A percentile compares a stretch with the other conserved stretches of the same genome.
These are phyloP conservation scores for Knoxdaviesia proteae DNA, from an alignment of 2,329 filamentous ascomycete species.

Conservation along the genomic window DNA sequence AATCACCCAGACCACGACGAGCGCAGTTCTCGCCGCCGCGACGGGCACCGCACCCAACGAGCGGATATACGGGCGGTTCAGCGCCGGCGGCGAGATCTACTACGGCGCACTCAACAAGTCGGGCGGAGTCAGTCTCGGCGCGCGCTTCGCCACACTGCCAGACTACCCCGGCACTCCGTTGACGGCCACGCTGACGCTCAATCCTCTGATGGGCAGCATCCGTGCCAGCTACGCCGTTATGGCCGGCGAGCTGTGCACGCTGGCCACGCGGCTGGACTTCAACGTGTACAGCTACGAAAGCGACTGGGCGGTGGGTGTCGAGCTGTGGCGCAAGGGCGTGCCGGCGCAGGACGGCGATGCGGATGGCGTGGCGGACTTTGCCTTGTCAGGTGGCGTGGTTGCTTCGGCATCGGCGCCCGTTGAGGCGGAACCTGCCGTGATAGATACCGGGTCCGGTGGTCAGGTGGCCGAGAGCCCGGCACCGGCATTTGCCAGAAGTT, in stretches of 20 bases:
- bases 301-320: constrained; percentile 75
- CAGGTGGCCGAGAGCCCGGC: not conserved
- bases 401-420: not conserved
- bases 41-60: constrained; percentile 16
- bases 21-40: constrained; percentile 1
- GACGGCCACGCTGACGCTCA: constrained; percentile 80
- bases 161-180: constrained; percentile 69
- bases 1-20: not conserved
- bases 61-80: constrained; percentile 61
- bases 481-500: constrained; percentile 19
- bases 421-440: not conserved
- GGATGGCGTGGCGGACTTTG: constrained; percentile 4
- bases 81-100: constrained; percentile 80
- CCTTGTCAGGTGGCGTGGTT: not conserved
- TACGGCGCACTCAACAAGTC: constrained; percentile 92
- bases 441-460: too few relatives aligned
- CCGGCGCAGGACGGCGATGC: constrained; percentile 15
- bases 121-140: constrained; percentile 71
- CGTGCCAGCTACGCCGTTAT: constrained; percentile 82
- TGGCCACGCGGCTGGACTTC: constrained; percentile 86
- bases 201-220: constrained; percentile 84
- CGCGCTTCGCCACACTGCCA: constrained; percentile 75
- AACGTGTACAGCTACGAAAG: constrained; percentile 98
- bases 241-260: constrained; percentile 60
- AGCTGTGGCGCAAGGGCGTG: constrained; percentile 60